Evolutionary conservation across 2,329 filamentous ascomycete genomes (phyloP), one percentile per base, ranked within the genome.

Genomic region (Arthrobotrys pseudoclavata): DNA sequence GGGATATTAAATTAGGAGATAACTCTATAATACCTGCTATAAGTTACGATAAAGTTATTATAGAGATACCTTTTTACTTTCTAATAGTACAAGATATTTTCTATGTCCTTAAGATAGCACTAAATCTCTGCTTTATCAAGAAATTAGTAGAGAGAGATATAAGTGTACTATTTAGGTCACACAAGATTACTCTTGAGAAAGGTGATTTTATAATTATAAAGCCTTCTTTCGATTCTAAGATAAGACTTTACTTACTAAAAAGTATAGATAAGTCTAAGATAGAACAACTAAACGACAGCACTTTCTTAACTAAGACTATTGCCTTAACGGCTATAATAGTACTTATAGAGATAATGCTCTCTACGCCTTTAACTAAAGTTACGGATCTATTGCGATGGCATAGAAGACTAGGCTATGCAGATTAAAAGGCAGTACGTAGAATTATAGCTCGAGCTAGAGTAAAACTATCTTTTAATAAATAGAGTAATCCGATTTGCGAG

Each of bases 401-500:
- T n/a, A n/a, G 22, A 29, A 52, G 24, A 48, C 20, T 24, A 47
- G 15, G 15, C 24, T 60, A 50, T 48, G 48, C 15, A n/a, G 50
- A 15, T 22, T 60, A 67, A 50, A 26, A 48, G 20, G 26, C 13
- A 64, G 40, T 26, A 63, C 13, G 67, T 12, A 9, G 13, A 50
- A 67, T 55, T 69, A 55, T 63, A 42, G 42, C 26, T 52, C 15
- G 29, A 69, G 10, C 13, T 31, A 40, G 64, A 57, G 29, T 57
- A 37, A 47, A 18, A 47, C 2, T 47, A 47, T 20, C 63, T 26
- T 69, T 40, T 20, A 60, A 57, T 57, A 57, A 57, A 64, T 57
- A 40, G 31, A 20, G n/a, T 37, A 69, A 60, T 69, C 68, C 31
- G 34, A 72, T 18, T 68, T 48, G 37, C 42, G 20, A 26, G 47